Percentiles rank a stretch among this genome's conserved stretches.
These are phyloP conservation scores for Clavulina sp. DNA, from an alignment of 768 basidiomycete species.

Conservation along the genomic window DNA sequence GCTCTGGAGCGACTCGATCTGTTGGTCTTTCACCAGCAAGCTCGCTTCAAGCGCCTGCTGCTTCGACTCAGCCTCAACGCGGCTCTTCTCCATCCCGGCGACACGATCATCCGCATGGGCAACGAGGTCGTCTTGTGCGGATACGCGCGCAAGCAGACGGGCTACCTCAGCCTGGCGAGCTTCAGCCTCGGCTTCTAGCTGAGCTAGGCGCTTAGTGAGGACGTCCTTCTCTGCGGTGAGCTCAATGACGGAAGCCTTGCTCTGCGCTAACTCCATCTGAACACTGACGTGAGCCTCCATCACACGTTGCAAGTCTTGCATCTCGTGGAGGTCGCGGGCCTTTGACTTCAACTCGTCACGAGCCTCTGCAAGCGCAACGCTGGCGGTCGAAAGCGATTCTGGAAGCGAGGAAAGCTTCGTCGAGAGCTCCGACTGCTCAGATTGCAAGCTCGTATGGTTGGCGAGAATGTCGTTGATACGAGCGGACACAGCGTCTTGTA, in stretches of 20 bases:
- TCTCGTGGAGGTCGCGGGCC: slow-evolving; percentile 39
- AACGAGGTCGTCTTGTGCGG: slow-evolving; percentile 29
- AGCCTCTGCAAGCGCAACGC: slow-evolving; percentile 28
- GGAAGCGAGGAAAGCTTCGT: slow-evolving; percentile 32
- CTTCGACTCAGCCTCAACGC: slow-evolving; percentile 53
- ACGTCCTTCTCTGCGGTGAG: slow-evolving; percentile 70
- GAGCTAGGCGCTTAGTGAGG: slow-evolving; percentile 40
- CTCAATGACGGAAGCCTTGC: slow-evolving; percentile 58
- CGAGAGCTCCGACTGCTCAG: slow-evolving; percentile 30
- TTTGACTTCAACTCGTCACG: slow-evolving; percentile 46
- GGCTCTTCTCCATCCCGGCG: slow-evolving; percentile 49
- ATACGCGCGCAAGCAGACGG: slow-evolving; percentile 28
- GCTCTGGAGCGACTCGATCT: slow-evolving; percentile 45
- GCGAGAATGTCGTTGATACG: neutral
- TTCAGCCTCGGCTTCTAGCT: slow-evolving; percentile 50
- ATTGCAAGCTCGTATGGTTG: slow-evolving; percentile 17
- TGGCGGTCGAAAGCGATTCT: slow-evolving; percentile 26
- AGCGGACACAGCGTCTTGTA: slow-evolving; percentile 18
- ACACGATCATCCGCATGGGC: slow-evolving; percentile 33
- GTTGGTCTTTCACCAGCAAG: slow-evolving; percentile 40
- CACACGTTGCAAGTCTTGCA: slow-evolving; percentile 50
- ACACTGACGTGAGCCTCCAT: slow-evolving; percentile 39
- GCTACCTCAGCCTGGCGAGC: slow-evolving; percentile 36
- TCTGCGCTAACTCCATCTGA: slow-evolving; percentile 57
- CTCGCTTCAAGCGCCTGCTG: slow-evolving; percentile 58